Evolutionary conservation across 306 rosid species (phyloP).

Genomic region (Hippophae tibetana): DNA sequence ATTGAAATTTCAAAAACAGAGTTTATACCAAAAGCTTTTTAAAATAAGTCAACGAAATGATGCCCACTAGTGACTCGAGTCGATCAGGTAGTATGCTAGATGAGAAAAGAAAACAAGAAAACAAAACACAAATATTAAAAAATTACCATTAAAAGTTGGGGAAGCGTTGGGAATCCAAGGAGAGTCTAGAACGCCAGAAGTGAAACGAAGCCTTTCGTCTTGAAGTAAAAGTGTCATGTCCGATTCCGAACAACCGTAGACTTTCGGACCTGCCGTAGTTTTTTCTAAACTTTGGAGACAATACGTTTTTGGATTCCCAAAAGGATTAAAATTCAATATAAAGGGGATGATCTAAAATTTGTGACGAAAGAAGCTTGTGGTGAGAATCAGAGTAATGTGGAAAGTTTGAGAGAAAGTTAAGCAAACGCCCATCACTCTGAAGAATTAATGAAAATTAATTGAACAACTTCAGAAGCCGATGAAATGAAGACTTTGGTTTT

Average conservation of each 20-base stretch:
- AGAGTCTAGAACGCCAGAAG: slow-evolving; percentile 51
- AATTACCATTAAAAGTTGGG: slow-evolving; percentile 49
- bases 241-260: slow-evolving; percentile 37
- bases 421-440: slow-evolving; percentile 27
- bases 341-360: slow-evolving; percentile 21
- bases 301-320: slow-evolving; percentile 5
- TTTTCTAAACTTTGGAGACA: background rate
- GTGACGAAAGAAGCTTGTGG: slow-evolving; percentile 33
- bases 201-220: slow-evolving; percentile 42
- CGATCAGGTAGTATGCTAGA: no score
- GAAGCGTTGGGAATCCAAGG: slow-evolving; percentile 50
- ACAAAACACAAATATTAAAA: background rate
- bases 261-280: slow-evolving; percentile 44
- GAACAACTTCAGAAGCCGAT: slow-evolving; percentile 2
- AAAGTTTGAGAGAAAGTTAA: slow-evolving; percentile 32
- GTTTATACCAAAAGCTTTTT: no score
- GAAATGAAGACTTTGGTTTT: slow-evolving; percentile 9
- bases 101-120: no score
- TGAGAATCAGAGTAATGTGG: slow-evolving; percentile 40
- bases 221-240: slow-evolving; percentile 41
- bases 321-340: slow-evolving; percentile 14
- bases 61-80: no score
- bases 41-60: no score
- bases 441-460: slow-evolving; percentile 4
- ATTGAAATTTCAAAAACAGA: no score